Conservation (phyloP, 2,329 filamentous ascomycete genomes). For the Penicillium hordei region DNA sequence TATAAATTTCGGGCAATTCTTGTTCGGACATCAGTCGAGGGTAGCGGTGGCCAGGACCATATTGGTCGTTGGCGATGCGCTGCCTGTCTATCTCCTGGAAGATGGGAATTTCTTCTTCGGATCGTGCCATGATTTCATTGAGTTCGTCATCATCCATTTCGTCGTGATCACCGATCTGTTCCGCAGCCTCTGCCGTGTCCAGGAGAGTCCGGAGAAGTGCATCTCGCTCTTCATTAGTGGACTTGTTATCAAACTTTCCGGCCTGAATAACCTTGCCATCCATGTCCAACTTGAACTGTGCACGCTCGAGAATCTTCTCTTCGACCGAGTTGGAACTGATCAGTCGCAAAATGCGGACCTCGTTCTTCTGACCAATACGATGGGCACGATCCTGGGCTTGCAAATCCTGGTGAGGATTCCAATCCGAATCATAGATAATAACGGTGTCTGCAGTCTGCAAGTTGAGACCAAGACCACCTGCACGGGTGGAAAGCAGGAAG, state of each 20-base stretch:
- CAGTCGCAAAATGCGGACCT: slow-evolving; percentile 91
- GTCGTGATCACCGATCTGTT: slow-evolving; percentile 78
- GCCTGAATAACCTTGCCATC: slow-evolving; percentile 99
- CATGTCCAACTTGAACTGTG: slow-evolving; percentile 98
- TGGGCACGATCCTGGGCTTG: slow-evolving; percentile 99
- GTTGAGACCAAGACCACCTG: slow-evolving; percentile 95
- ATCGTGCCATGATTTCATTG: slow-evolving; percentile 90
- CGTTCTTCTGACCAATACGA: slow-evolving; percentile 99
- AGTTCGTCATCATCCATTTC: slow-evolving; percentile 99
- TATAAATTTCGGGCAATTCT: slow-evolving; percentile 91
- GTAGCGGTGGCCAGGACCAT: slow-evolving; percentile 67
- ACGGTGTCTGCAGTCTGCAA: slow-evolving; percentile 97
- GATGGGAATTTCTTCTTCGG: slow-evolving; percentile 69
- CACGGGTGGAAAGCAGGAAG: slow-evolving; percentile 97
- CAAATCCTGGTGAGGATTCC: slow-evolving; percentile 99
- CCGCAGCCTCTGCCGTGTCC: slow-evolving; percentile 70
- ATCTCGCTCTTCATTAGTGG: slow-evolving; percentile 95
- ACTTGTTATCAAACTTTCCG: slow-evolving; percentile 99
- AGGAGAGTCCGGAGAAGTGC: slow-evolving; percentile 92
- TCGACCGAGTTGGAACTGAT: slow-evolving; percentile 97
- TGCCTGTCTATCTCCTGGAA: slow-evolving; percentile 87
- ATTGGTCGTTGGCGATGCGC: slow-evolving; percentile 63
- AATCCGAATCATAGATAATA: slow-evolving; percentile 99
- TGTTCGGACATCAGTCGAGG: slow-evolving; percentile 82
- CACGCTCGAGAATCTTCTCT: slow-evolving; percentile 96